Percentiles rank a stretch among this genome's conserved stretches.
Conservation (phyloP, 768 basidiomycete genomes). For the Phaeolepiota aurea region DNA sequence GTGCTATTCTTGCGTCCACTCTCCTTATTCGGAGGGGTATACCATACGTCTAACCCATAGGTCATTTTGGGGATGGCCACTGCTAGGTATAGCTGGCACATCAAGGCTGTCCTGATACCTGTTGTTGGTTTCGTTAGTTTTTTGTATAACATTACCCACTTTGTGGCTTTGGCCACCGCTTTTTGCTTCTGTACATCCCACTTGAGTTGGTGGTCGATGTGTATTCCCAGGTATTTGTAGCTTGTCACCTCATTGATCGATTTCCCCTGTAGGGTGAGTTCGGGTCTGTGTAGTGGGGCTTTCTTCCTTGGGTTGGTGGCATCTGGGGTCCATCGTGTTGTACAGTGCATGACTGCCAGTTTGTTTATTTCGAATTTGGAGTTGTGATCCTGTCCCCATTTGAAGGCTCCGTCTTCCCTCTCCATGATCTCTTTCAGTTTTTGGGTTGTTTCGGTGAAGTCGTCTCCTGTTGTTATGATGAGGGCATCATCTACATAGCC, state of each 20-base stretch:
- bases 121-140: conserved; percentile 2
- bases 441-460: conserved; percentile 12
- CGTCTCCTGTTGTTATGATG: conserved; percentile 13
- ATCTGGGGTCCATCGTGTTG: background rate
- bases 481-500: conserved; percentile 22
- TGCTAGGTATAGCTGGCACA: conserved; percentile 10
- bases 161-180: conserved; percentile 6
- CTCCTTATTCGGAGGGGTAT: conserved; percentile 6
- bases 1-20: background rate
- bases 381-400: conserved; percentile 19
- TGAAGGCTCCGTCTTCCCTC: conserved; percentile 9
- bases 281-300: background rate
- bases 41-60: conserved; percentile 15
- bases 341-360: conserved; percentile 17
- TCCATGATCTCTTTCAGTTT: conserved; percentile 19
- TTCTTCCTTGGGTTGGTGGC: conserved; percentile 1
- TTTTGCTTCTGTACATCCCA: conserved; percentile 8
- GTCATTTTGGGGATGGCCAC: conserved; percentile 13
- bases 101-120: conserved; percentile 7
- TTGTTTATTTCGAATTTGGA: conserved; percentile 23
- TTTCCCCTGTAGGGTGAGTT: background rate
- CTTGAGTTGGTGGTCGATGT: conserved; percentile 8
- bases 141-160: background rate
- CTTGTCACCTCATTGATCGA: background rate
- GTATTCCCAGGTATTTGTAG: conserved; percentile 10